A percentile compares a stretch with the other conserved stretches of the same genome.
phyloP scores from a whole-genome alignment of 495 filamentous ascomycete genomes.

The Penicillium paxilli region DNA sequence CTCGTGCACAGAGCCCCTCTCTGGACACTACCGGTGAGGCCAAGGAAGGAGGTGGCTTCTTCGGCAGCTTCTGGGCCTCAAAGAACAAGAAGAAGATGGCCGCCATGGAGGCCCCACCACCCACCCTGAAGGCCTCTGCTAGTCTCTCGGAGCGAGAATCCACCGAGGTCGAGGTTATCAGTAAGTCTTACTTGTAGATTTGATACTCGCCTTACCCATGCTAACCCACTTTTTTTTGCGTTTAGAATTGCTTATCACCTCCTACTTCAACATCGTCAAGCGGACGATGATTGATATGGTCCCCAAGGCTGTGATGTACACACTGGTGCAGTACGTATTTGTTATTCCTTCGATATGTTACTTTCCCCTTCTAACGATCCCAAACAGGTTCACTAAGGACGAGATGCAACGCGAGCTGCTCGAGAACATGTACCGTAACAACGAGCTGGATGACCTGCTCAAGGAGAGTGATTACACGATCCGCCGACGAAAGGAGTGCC shows the following conservation, averaged over 20 bases:
- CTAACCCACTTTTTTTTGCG: conserved; percentile 4
- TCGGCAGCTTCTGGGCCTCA: conserved; percentile 93
- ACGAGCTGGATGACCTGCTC: conserved; percentile 87
- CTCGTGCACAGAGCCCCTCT: conserved; percentile 67
- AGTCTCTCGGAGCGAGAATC: conserved; percentile 88
- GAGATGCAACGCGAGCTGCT: conserved; percentile 98
- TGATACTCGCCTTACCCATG: neutral
- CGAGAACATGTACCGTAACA: conserved; percentile 94
- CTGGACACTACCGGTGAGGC: conserved; percentile 56
- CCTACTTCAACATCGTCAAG: conserved; percentile 97
- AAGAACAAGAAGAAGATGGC: conserved; percentile 99
- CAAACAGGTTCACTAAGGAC: conserved; percentile 81
- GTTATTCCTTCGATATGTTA: neutral
- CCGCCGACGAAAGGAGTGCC: conserved; percentile 94
- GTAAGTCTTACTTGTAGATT: conserved; percentile 56
- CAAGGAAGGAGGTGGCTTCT: conserved; percentile 74
- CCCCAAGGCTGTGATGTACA: conserved; percentile 98
- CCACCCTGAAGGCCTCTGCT: conserved; percentile 90
- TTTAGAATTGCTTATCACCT: conserved; percentile 87
- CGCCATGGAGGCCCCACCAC: conserved; percentile 93
- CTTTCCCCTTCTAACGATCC: neutral
- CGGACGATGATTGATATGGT: conserved; percentile 99
- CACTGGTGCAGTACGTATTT: conserved; percentile 79
- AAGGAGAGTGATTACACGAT: conserved; percentile 98
- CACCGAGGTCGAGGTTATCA: conserved; percentile 97